Evolutionary conservation across 2,329 filamentous ascomycete species (phyloP), one percentile per base, ranked within the genome.

Genomic region (Dryadomyces quercivorus): DNA sequence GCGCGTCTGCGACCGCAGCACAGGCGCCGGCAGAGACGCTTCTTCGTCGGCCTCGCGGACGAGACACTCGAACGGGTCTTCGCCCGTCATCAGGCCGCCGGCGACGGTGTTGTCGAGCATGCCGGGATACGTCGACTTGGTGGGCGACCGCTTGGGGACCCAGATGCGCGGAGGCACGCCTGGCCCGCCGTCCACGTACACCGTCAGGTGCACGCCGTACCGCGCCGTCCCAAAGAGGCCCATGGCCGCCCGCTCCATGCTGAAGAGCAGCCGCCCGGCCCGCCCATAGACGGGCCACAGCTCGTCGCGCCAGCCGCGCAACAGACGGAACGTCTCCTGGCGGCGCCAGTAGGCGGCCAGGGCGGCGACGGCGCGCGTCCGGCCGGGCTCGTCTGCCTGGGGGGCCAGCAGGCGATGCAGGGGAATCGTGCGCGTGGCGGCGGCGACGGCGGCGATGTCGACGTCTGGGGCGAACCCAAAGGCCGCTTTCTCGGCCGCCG

Each of bases 41-140:
- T 98, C 93, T 70, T 98, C 93, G 59, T 84, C 84, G 3, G 85
- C 85, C 69, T 98, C 93, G 53, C 92, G 81, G 20, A 96, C 77
- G 52, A 95, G 72, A 66, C 86, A 89, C 64, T 92, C 89, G 50
- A 90, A 85, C 0, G 88, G 86, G 21, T 76, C 76, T 67, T 96
- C 91, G 15, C 84, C 86, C 0, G 88, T 87, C 66, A 85, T 83
- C 61, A 97, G 83, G 0, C 89, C 79, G n/a, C 79, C 79, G 0
- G 91, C 93, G 7, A 95, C 93, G 1, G 90, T 90, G 67, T 97
- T 98, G 69, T 98, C 93, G 60, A 98, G 75, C 78, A 96, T 91
- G n/a, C 86, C 79, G 0, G 86, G 85, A 65, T 92, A 98, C 0
- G 90, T 96, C 60, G 87, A 81, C 73, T 97, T 98, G 56, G 74